Evolutionary conservation across 768 basidiomycete species (phyloP), one percentile per base, ranked within the genome.

Genomic region (Goffeauzyma gilvescens): DNA sequence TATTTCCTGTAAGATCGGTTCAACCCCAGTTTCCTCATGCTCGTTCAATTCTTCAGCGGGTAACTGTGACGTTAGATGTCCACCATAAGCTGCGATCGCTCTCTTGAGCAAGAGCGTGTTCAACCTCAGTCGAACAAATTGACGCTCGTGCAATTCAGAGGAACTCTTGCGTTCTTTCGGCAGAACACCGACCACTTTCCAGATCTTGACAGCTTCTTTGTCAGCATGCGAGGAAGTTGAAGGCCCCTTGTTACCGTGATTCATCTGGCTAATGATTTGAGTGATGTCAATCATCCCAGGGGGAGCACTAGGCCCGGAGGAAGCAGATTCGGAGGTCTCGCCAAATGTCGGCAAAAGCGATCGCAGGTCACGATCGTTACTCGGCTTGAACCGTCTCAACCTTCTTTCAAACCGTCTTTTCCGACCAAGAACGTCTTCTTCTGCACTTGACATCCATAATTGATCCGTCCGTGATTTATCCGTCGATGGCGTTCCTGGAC

Each of bases 361-460:
- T 23, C 42, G 31, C 9, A 33, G 20, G 37, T 20, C 32, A 13
- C 38, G 40, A 18, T 41, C 44, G 14, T 35, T 26, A 7, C 35
- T 17, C 26, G 43, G 28, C 15, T 27, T 38, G 30, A 42, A 41
- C 50, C 72, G 74, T 41, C 69, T 71, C 34, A 87, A 65, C 23
- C 82, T 73, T 10, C 76, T 72, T 35, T 73, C 72, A 33, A 85
- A 70, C 12, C 83, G 74, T 52, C 67, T 72, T 65, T 84, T 83
- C 39, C 83, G 67, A 1, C 75, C 75, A 44, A 69, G 72, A 41
- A 75, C 75, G 3, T 80, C 74, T 22, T 64, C 59, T 40, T 77
- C 75, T 43, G 75, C 45, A 14, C 38, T 43, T 13, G 30, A n/a
- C 25, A n/a, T 38, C 38, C 49, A 44, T 12, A 20, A 30, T 32